Conservation (phyloP, 2,329 filamentous ascomycete genomes). For the Sporothrix inflata region DNA sequence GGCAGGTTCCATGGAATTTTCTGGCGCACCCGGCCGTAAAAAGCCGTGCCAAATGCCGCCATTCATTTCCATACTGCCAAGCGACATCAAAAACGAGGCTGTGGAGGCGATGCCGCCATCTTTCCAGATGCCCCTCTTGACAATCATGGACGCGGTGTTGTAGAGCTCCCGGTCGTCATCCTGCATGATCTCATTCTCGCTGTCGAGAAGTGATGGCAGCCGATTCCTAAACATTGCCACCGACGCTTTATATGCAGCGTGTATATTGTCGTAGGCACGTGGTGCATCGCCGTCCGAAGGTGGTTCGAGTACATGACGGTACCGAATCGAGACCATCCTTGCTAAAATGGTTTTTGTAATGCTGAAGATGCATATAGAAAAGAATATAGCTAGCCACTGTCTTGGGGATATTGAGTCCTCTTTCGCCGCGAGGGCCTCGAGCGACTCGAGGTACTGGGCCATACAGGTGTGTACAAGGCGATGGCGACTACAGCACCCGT, state of each 20-base stretch:
- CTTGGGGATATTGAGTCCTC: constrained; percentile 46
- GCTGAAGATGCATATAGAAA: constrained; percentile 63
- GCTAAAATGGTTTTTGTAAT: constrained; percentile 56
- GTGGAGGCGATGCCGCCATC: constrained; percentile 51
- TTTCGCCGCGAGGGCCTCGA: constrained; percentile 52
- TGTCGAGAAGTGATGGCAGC: constrained; percentile 51
- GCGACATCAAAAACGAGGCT: constrained; percentile 53
- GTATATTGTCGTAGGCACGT: constrained; percentile 40
- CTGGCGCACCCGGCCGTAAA: constrained; percentile 39
- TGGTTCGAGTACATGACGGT: constrained; percentile 32
- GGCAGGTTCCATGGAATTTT: not conserved
- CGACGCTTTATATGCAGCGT: constrained; percentile 55
- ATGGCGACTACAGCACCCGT: constrained; percentile 52
- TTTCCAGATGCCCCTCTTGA: constrained; percentile 53
- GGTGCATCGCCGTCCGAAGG: not conserved
- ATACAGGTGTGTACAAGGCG: constrained; percentile 55
- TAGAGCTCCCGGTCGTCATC: constrained; percentile 52
- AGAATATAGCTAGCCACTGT: constrained; percentile 56
- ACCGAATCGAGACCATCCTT: constrained; percentile 46
- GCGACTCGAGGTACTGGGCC: constrained; percentile 55
- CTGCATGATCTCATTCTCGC: constrained; percentile 46
- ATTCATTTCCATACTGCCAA: constrained; percentile 51
- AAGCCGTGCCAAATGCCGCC: constrained; percentile 48
- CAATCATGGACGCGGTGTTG: constrained; percentile 49
- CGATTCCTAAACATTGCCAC: constrained; percentile 54